Conservation (phyloP, 2,329 filamentous ascomycete genomes). For the Stagonosporopsis tanaceti region DNA sequence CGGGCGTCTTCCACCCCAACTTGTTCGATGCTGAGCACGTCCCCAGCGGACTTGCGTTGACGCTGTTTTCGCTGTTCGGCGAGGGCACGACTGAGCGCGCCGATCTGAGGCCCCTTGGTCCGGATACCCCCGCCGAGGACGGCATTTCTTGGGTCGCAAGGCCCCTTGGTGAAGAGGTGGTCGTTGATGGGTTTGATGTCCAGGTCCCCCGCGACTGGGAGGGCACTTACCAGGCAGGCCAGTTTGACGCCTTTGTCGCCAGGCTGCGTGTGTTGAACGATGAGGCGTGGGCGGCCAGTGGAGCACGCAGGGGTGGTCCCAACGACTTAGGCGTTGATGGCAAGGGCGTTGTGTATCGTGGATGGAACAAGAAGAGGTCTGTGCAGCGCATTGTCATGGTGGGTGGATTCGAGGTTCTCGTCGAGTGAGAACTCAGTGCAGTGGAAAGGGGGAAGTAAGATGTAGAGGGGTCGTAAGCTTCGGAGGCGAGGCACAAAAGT, state of each 20-base stretch:
- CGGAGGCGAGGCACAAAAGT: neutral
- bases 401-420: slow-evolving; percentile 9
- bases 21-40: slow-evolving; percentile 33
- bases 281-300: slow-evolving; percentile 28
- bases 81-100: slow-evolving; percentile 36
- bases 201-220: slow-evolving; percentile 36
- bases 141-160: slow-evolving; percentile 23
- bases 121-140: slow-evolving; percentile 24
- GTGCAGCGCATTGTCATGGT: slow-evolving; percentile 12
- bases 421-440: slow-evolving; percentile 5
- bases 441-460: too few species aligned
- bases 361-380: slow-evolving; percentile 20
- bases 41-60: slow-evolving; percentile 29
- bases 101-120: slow-evolving; percentile 36
- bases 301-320: slow-evolving; percentile 21
- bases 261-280: slow-evolving; percentile 29
- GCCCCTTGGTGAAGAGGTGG: slow-evolving; percentile 38
- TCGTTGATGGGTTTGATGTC: slow-evolving; percentile 42
- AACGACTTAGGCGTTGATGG: slow-evolving; percentile 34
- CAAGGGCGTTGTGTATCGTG: slow-evolving; percentile 30
- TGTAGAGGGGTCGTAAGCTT: neutral
- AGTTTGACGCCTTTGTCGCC: slow-evolving; percentile 28
- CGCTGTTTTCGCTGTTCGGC: slow-evolving; percentile 39
- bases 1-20: slow-evolving; percentile 25
- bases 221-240: slow-evolving; percentile 31